Base-by-base conservation (phyloP, 495 filamentous ascomycete genomes). In the Podospora tetraspora region DNA sequence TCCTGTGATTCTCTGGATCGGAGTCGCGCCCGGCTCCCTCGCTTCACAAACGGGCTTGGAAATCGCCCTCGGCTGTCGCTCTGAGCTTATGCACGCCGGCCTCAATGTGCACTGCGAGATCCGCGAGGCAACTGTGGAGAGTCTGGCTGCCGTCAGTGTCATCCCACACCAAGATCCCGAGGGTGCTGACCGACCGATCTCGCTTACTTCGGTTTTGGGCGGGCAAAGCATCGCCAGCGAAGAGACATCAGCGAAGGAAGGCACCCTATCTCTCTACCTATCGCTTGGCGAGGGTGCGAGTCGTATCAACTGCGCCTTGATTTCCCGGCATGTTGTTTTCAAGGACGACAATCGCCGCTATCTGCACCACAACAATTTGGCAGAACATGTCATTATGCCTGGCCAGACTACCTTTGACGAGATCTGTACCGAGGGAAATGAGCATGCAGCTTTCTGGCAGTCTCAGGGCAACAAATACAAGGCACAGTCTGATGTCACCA, bases 101-200 rank as follows among this genome's bases (percentile, higher is more conserved):
- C 61, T 63, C 12, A 16, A 63, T 27, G 27, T 63, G 22, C 61
- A 43, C 61, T 63, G 61, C 61, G 30, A 52, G 61, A 63, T 63
- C 34, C 61, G 61, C 19, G 30, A 63, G 61, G 22, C 61, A 7
- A 63, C 22, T n/a, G 61, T 63, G 16, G 21, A 63, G 34, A 25
- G 24, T 25, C 24, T 25, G 24, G 16, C 29, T 8, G 27, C 61
- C 19, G 61, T 43, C 30, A n/a, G 12, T 11, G 34, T 52, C 61
- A 43, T 63, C 34, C 61, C 61, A 23, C 27, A 12, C 30, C 61
- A 63, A 43, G 30, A 63, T 22, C 30, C 29, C 8, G 24, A 25
- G 24, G 24, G 24, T 25, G 24, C 24, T 25, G 24, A 25, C 24
- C 24, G 24, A 25, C 24, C 24, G 24, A 25, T 25, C 24, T 63